Evolutionary conservation across 1,284 basidiomycete genomes (phyloP), one percentile per base, ranked within the genome.

Genomic region (Ceratobasidium sp.): DNA sequence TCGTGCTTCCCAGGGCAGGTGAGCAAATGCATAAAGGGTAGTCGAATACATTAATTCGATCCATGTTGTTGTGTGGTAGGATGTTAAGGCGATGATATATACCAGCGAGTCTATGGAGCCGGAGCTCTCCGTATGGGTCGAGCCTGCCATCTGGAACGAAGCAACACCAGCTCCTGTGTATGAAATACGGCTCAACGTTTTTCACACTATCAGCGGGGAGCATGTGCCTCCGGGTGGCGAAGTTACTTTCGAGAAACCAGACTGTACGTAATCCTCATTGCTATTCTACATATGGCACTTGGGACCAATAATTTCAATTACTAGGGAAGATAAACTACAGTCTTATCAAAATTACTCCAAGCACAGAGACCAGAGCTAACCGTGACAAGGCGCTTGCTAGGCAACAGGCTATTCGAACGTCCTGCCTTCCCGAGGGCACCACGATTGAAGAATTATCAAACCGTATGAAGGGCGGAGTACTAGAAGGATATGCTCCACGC

Each of bases 101-200:
- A 74, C 71, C 10, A 64, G 26, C 47, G 71, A 74, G 49, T 49
- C 60, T 10, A 74, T 53, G 28, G 71, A 74, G 26, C 71, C 71
- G 6, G 60, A 74, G 28, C 71, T 74, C 37, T 63, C 56, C n/a
- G 35, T 74, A 11, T 74, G 71, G 71, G 71, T 74, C n/a, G 71
- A 74, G 28, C 71, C 71, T 26, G 71, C 60, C 28, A 39, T 23
- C n/a, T 74, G 71, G 71, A 49, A 54, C 15, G 58, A 74, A 26
- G 8, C 58, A 13, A 63, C 51, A 13, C 45, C 60, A n/a, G 60
- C 33, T 23, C 71, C 71, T 28, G 60, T 74, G 13, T 47, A 74
- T 26, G 60, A 74, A 64, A 28, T 74, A 11, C 71, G 60, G 45
- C 58, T 74, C 13, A 74, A 64, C 26, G 47, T 74, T 39, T 33